Base-by-base conservation (phyloP, 1,284 basidiomycete genomes). In the Trametes versicolor region DNA sequence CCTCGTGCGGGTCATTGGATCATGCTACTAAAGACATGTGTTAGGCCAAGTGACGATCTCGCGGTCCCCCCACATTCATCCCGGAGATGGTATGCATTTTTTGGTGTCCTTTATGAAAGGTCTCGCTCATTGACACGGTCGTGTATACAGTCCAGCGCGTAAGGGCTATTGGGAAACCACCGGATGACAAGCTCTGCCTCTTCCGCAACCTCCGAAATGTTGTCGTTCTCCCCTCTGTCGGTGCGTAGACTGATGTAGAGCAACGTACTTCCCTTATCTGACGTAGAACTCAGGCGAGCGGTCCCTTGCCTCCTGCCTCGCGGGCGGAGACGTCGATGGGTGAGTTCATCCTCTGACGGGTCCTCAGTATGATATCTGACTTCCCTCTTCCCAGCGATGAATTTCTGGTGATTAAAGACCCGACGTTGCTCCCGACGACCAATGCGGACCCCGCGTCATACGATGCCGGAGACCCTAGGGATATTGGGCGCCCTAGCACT, bases 271-370 rank as follows among this genome's bases (percentile, higher is more conserved):
- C 3, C 25, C 15, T 50, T 8, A 6, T 53, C 23, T 36, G 39
- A 10, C 32, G 10, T 39, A 2, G 37, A 10, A 6, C 4, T 43
- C 41, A 92, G 90, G 91, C 4, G 63, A 72, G 1, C 83, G 89
- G 48, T 89, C 91, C 1, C 73, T 93, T 54, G 83, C 92, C 19
- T 90, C 89, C 8, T 86, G 83, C 65, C 81, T 93, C 25, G 88
- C 84, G 15, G 91, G 91, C 32, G 92, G 91, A 0, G 91, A 93
- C 76, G 78, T 93, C 45, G 91, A 93, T 67, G 91, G 90, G 89
- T 91, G 74, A 63, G 79, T 13, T 72, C 69, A 66, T 63, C 55
- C 54, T 12, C 60, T 45, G 13, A 5, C 4, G 17, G 3, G 1
- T 27, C 34, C 7, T 1, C 0, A 2, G 13, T 29, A 9, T 27